These are phyloP conservation scores for Apiotrichum gamsii DNA, from an alignment of 1,284 basidiomycete species.

Conservation along the genomic window DNA sequence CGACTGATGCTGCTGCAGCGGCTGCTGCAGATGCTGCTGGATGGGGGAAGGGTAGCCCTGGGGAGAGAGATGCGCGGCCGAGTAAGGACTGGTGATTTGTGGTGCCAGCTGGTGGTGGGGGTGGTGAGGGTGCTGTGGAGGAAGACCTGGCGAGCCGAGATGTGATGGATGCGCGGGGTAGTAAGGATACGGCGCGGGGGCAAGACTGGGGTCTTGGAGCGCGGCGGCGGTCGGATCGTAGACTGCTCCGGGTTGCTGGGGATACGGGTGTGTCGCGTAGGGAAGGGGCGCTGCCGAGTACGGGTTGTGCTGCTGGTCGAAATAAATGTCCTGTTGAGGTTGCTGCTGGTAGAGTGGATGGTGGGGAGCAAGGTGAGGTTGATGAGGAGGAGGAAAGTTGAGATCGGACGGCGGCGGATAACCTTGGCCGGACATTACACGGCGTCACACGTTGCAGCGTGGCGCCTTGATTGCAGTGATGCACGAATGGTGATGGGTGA, in stretches of 20 bases:
- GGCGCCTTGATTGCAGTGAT: no score
- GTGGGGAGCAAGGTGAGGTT: background rate
- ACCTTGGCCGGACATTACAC: no score
- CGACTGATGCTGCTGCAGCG: background rate
- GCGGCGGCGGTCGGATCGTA: background rate
- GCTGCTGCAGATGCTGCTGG: background rate
- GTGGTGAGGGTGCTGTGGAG: background rate
- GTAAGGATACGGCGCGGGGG: background rate
- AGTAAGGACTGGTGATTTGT: background rate
- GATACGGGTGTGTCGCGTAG: background rate
- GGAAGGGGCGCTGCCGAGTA: no score
- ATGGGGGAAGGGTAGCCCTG: background rate
- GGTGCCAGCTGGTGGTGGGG: no score
- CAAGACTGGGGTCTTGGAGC: background rate
- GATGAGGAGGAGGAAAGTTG: background rate
- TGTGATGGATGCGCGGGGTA: background rate
- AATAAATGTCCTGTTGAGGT: background rate
- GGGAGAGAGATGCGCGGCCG: background rate
- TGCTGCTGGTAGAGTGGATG: background rate
- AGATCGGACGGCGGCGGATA: background rate
- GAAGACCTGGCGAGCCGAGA: background rate
- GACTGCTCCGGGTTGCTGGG: background rate
- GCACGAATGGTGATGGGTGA: no score
- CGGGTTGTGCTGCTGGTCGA: constrained; percentile 1
- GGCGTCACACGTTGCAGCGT: constrained; percentile 1